These are phyloP conservation scores for Lentinula raphanica DNA, from an alignment of 768 basidiomycete species.

Conservation along the genomic window DNA sequence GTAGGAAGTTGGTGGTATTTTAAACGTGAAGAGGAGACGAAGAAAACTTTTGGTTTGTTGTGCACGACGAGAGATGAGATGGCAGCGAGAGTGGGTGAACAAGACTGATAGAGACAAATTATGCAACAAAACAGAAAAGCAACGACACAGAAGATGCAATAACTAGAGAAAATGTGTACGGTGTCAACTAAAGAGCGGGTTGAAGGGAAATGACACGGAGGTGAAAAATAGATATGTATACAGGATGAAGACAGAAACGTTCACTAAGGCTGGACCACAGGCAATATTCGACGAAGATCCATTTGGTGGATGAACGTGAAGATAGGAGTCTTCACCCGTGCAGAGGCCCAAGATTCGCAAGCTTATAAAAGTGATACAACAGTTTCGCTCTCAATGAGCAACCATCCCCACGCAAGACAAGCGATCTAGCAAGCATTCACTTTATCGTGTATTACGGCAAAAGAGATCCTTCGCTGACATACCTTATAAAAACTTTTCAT, in stretches of 20 bases:
- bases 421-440: background rate
- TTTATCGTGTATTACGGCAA: background rate
- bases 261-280: background rate
- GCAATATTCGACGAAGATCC: background rate
- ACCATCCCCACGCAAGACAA: conserved; percentile 18
- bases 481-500: conserved; percentile 30
- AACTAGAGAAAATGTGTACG: background rate
- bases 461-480: background rate
- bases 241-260: background rate
- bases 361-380: conserved; percentile 20
- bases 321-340: background rate
- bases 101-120: background rate
- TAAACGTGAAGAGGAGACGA: background rate
- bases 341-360: conserved; percentile 14
- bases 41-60: background rate
- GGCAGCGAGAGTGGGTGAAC: background rate
- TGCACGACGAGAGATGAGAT: background rate
- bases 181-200: conserved; percentile 5
- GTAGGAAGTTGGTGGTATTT: background rate
- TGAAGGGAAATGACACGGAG: background rate
- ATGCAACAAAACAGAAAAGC: conserved; percentile 9
- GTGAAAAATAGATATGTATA: conserved; percentile 5
- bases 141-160: background rate
- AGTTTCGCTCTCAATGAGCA: conserved; percentile 13
- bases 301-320: background rate